phyloP scores from a whole-genome alignment of 805 yeast species.

The Sungouiella blattae region DNA sequence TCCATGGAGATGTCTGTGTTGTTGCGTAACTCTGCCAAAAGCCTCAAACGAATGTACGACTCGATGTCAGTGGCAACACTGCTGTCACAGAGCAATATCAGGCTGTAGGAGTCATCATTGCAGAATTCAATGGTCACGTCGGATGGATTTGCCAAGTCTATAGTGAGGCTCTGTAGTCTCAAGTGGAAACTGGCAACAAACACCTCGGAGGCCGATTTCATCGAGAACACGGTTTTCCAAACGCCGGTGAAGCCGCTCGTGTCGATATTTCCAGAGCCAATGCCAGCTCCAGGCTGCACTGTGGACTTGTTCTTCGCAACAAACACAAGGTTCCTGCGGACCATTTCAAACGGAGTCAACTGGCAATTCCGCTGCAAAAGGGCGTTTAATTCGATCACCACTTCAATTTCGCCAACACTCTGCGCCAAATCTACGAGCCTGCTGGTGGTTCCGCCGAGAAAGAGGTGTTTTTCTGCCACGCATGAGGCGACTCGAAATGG shows the following conservation, averaged over 20 bases:
- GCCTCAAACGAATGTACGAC: conserved; percentile 21
- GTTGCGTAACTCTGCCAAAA: conserved; percentile 12
- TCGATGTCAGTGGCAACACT: conserved; percentile 23
- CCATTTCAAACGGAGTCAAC: conserved; percentile 30
- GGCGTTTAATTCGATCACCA: conserved; percentile 35
- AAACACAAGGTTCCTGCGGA: conserved; percentile 31
- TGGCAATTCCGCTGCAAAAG: conserved; percentile 26
- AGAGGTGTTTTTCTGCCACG: conserved; percentile 14
- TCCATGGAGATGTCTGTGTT: conserved; percentile 10
- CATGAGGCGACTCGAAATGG: conserved; percentile 19
- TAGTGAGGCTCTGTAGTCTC: conserved; percentile 19
- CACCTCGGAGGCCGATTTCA: conserved; percentile 20
- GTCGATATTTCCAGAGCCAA: background rate
- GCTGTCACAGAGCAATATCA: conserved; percentile 27
- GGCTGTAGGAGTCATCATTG: conserved; percentile 28
- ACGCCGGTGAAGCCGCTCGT: conserved; percentile 6
- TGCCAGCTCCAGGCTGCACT: background rate
- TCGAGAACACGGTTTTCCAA: conserved; percentile 11
- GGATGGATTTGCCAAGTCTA: conserved; percentile 14
- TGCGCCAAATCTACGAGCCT: conserved; percentile 14
- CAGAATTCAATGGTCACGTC: conserved; percentile 21
- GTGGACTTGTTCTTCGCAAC: conserved; percentile 22
- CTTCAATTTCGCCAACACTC: conserved; percentile 17
- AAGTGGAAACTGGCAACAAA: conserved; percentile 32
- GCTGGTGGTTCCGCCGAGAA: conserved; percentile 10